A percentile compares a stretch with the other conserved stretches of the same genome.
Conservation (phyloP, 2,329 filamentous ascomycete genomes). For the Penicillium sp. region DNA sequence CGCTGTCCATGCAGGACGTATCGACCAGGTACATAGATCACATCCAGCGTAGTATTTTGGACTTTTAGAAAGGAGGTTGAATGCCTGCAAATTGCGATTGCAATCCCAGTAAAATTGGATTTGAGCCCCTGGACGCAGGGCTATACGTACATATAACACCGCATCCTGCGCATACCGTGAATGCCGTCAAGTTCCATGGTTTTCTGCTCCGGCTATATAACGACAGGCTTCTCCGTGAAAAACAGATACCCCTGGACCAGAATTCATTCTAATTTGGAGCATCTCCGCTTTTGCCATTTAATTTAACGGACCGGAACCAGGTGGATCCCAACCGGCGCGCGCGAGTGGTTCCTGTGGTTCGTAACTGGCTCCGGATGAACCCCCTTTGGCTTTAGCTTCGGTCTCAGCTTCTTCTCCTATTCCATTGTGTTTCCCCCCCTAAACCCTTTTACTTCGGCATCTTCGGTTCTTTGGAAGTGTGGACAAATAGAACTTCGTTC, state of each 20-base stretch:
- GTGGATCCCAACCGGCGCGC: constrained; percentile 5
- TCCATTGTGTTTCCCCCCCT: constrained; percentile 45
- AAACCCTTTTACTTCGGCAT: constrained; percentile 48
- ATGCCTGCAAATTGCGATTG: not conserved
- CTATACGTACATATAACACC: not conserved
- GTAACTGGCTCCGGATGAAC: constrained; percentile 8
- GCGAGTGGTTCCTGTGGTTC: constrained; percentile 4
- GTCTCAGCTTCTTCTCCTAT: constrained; percentile 3
- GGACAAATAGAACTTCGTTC: not conserved
- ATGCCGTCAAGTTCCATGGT: not conserved
- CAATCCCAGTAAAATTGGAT: not conserved
- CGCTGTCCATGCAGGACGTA: not conserved
- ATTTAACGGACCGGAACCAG: constrained; percentile 13
- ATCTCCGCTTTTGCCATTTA: constrained; percentile 11
- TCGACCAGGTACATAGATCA: not conserved
- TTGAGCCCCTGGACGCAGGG: not conserved
- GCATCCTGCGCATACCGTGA: not conserved
- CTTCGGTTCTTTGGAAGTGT: not conserved
- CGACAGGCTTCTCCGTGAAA: not conserved
- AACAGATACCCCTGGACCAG: not conserved
- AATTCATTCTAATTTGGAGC: not conserved
- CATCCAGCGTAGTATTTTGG: not conserved
- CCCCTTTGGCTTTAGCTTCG: constrained; percentile 18
- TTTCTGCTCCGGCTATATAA: too few relatives aligned
- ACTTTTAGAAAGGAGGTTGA: not conserved